Conservation (phyloP, 139 green algal species). For the Parachlorella kessleri region DNA sequence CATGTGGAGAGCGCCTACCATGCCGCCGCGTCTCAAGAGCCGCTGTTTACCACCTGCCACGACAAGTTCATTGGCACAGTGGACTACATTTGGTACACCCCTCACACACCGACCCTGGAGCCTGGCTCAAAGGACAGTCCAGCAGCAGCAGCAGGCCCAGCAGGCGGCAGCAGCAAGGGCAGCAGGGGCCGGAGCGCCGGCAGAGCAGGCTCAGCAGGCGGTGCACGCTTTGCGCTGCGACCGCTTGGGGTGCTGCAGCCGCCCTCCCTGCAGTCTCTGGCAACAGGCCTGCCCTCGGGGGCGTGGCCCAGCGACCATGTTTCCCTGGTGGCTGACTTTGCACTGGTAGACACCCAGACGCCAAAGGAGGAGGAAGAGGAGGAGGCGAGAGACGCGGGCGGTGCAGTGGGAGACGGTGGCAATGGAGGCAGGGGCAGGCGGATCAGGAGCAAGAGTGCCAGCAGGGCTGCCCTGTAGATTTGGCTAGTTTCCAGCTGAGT, state of each 20-base stretch:
- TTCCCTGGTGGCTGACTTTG: constrained; percentile 62
- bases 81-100: constrained; percentile 77
- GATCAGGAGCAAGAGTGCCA: not conserved
- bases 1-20: constrained; percentile 30
- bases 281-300: constrained; percentile 51
- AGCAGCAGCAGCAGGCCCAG: not conserved
- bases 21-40: constrained; percentile 43
- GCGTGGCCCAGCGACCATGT: constrained; percentile 63
- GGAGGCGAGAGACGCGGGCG: too few relatives aligned
- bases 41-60: constrained; percentile 69
- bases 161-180: not conserved
- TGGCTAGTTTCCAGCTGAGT: too few relatives aligned
- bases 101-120: not conserved
- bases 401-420: not conserved
- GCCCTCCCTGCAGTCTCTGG: constrained; percentile 54
- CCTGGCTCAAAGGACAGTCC: constrained; percentile 3
- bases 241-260: constrained; percentile 59
- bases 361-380: too few relatives aligned
- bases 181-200: constrained; percentile 5
- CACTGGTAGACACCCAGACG: too few relatives aligned
- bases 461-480: too few relatives aligned
- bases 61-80: constrained; percentile 72
- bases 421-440: not conserved
- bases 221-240: constrained; percentile 15
- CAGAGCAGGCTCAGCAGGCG: too few relatives aligned